Evolutionary conservation across 2,329 filamentous ascomycete species (phyloP).

Genomic region (Zasmidium angulare): DNA sequence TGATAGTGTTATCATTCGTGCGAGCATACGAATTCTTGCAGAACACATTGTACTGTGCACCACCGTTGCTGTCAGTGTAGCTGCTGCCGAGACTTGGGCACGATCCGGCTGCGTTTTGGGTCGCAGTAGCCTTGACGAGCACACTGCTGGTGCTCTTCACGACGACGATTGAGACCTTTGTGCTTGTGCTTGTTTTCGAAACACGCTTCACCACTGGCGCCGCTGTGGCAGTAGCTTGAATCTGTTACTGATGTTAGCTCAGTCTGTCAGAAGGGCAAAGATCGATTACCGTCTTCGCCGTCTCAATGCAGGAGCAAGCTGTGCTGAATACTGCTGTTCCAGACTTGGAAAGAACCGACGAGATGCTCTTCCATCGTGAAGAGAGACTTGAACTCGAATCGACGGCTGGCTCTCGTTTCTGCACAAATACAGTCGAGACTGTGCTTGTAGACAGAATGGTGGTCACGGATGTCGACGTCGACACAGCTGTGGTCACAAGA

Average conservation of each 20-base stretch:
- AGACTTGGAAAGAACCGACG: background rate
- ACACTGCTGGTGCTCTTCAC: background rate
- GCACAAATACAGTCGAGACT: background rate
- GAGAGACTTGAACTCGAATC: background rate
- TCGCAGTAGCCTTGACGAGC: background rate
- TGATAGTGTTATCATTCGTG: background rate
- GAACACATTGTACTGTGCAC: background rate
- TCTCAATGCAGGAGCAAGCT: background rate
- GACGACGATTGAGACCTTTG: background rate
- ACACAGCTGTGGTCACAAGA: background rate
- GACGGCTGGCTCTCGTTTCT: background rate
- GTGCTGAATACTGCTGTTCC: background rate
- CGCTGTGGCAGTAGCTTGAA: background rate
- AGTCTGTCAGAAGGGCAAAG: background rate
- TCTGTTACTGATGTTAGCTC: background rate
- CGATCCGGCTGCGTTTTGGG: background rate
- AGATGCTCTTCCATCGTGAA: background rate
- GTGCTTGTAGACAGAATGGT: background rate
- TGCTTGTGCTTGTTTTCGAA: background rate
- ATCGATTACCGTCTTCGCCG: background rate
- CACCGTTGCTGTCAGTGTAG: background rate
- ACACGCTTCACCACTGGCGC: background rate
- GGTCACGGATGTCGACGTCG: background rate
- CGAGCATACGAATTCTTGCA: background rate
- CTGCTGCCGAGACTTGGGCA: background rate